Evolutionary conservation across 805 yeast species (phyloP).

Genomic region (Hanseniaspora vineae): DNA sequence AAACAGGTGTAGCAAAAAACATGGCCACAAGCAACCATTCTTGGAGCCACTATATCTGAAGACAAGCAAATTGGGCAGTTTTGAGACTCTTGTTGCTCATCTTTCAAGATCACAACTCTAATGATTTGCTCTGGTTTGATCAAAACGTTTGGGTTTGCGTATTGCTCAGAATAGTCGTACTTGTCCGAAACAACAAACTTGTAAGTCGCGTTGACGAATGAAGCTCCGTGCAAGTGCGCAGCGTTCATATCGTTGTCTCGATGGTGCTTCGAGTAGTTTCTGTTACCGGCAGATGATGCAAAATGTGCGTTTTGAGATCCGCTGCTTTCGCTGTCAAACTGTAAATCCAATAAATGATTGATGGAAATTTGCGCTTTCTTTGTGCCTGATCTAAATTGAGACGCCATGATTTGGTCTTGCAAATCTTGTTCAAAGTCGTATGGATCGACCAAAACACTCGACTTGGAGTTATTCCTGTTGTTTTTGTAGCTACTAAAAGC

Average conservation of each 20-base stretch:
- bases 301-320: too few relatives aligned
- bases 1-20: slow-evolving; percentile 77
- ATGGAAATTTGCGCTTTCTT: slow-evolving; percentile 37
- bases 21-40: slow-evolving; percentile 95
- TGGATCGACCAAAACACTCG: background rate
- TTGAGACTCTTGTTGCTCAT: slow-evolving; percentile 24
- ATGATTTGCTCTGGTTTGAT: slow-evolving; percentile 47
- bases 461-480: background rate
- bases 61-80: slow-evolving; percentile 87
- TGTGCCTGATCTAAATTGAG: slow-evolving; percentile 23
- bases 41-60: slow-evolving; percentile 77
- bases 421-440: slow-evolving; percentile 20
- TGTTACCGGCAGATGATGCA: too few relatives aligned
- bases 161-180: slow-evolving; percentile 42
- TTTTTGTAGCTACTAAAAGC: background rate
- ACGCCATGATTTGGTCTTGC: slow-evolving; percentile 24
- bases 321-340: slow-evolving; percentile 12
- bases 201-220: slow-evolving; percentile 71
- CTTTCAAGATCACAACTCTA: slow-evolving; percentile 43
- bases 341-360: slow-evolving; percentile 54
- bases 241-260: background rate
- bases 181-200: slow-evolving; percentile 66
- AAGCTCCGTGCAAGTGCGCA: slow-evolving; percentile 46
- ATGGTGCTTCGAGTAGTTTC: too few relatives aligned
- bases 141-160: slow-evolving; percentile 63